Base-by-base conservation (phyloP, 148 eudicot genomes). In the Rhododendron ferrugineum region DNA sequence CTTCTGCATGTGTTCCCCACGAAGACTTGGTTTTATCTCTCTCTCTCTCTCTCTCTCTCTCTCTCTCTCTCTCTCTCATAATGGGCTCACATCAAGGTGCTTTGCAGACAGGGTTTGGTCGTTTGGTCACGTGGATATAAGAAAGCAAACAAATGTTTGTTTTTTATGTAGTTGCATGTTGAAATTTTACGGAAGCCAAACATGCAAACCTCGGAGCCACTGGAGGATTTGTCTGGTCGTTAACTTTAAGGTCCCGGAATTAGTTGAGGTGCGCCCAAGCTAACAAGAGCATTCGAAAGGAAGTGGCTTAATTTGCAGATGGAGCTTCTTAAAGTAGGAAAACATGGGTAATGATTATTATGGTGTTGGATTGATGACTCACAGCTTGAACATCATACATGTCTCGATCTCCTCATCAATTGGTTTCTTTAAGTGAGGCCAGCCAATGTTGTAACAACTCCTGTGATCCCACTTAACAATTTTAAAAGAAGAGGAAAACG, bases 161-260 rank as follows among this genome's bases (percentile, higher is more conserved):
- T 22, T 1, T 58, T 22, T 23, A 1, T 3, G 6, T 3, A 4
- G 6, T 54, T 1, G 22, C 3, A 18, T 54, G 4, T 54, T 14
- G 6, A 1, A 54, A 54, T 16, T 20, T 54, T 3, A 54, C 0
- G 7, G 0, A 46, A 46, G 49, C 0, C 49, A 46, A 46, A 46
- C 49, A 46, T 1, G 16, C 44, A 54, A 54, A 54, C 7, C 4
- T 16, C 1, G 6, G 23, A 3, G 60, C 5, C 6, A 18, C 4
- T 4, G 23, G 1, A 15, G 11, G 8, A 0, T 18, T 56, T 18
- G 26, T 0, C 0, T 1, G 9, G 0, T 22, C 7, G 14, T 58
- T 58, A 20, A 22, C 0, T 20, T 58, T 1, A 1, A 1, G 0
- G 0, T 5, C 2, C 0, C n/a, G 7, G 0, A 20, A 58, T 58